These are phyloP conservation scores for Bipolaris bicolor DNA, from an alignment of 2,329 filamentous ascomycete species.

Conservation along the genomic window DNA sequence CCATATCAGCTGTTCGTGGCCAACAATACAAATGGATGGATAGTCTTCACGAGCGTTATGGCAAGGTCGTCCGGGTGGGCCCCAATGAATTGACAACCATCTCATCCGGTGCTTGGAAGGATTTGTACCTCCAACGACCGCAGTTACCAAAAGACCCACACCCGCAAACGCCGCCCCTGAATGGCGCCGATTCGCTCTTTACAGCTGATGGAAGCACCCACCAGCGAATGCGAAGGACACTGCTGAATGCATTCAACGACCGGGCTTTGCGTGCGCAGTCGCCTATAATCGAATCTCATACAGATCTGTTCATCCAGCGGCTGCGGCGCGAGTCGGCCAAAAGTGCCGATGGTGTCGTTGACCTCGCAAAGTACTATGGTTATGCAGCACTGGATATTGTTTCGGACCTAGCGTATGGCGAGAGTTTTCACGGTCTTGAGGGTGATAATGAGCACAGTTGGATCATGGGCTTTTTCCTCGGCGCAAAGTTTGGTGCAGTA, in stretches of 20 bases:
- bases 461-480: conserved; percentile 7
- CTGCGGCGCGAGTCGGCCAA: conserved; percentile 5
- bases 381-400: conserved; percentile 6
- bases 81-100: conserved; percentile 11
- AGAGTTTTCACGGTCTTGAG: conserved; percentile 7
- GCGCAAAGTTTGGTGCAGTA: conserved; percentile 6
- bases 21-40: conserved; percentile 10
- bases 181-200: conserved; percentile 8
- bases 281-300: conserved; percentile 1
- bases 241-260: conserved; percentile 6
- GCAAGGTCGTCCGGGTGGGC: conserved; percentile 15
- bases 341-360: neutral
- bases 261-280: conserved; percentile 4
- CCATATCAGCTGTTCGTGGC: conserved; percentile 4
- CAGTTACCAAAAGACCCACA: conserved; percentile 6
- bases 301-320: conserved; percentile 1
- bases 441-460: conserved; percentile 6
- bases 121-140: conserved; percentile 7
- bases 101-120: conserved; percentile 7
- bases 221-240: conserved; percentile 7
- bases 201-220: conserved; percentile 5
- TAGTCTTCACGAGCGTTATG: conserved; percentile 17
- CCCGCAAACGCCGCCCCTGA: conserved; percentile 4
- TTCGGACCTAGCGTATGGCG: conserved; percentile 6
- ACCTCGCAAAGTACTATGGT: conserved; percentile 8